Percentiles rank a stretch among this genome's conserved stretches.
Evolutionary conservation across 306 rosid genomes (phyloP).

Genomic region (Quercus suber): DNA sequence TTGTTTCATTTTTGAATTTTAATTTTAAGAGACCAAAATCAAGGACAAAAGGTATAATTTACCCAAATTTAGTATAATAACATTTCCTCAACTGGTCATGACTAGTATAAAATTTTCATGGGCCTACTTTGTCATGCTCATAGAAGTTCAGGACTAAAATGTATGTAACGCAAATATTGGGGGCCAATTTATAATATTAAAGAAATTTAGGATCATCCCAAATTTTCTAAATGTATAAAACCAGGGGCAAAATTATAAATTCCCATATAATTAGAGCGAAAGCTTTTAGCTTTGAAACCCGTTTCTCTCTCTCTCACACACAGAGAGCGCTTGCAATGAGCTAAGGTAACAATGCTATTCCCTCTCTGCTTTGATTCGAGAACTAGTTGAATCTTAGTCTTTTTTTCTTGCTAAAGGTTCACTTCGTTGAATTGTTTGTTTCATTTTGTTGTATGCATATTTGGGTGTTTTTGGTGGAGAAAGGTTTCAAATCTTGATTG

Average conservation of each 20-base stretch:
- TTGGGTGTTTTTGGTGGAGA: background rate
- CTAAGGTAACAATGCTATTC: conserved; percentile 22
- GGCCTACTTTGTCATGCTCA: background rate
- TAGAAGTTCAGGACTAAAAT: background rate
- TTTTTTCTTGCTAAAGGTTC: background rate
- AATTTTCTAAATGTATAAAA: background rate
- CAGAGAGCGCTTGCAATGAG: conserved; percentile 24
- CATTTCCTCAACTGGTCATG: background rate
- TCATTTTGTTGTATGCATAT: background rate
- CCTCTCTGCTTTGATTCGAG: conserved; percentile 4
- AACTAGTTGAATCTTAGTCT: background rate
- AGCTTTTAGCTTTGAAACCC: conserved; percentile 25
- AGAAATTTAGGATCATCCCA: background rate
- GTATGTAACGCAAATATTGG: background rate
- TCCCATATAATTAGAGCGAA: conserved; percentile 14
- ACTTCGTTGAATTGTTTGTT: background rate
- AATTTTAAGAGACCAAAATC: too few species aligned
- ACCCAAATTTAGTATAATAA: background rate
- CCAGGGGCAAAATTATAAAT: conserved; percentile 22
- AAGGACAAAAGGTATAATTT: background rate
- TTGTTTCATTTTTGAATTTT: too few species aligned
- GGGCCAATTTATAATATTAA: background rate
- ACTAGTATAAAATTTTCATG: background rate
- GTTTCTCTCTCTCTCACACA: background rate
- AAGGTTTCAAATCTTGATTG: background rate